These are phyloP conservation scores for Bruguiera parviflora DNA, from an alignment of 345 rosid species.

Conservation along the genomic window DNA sequence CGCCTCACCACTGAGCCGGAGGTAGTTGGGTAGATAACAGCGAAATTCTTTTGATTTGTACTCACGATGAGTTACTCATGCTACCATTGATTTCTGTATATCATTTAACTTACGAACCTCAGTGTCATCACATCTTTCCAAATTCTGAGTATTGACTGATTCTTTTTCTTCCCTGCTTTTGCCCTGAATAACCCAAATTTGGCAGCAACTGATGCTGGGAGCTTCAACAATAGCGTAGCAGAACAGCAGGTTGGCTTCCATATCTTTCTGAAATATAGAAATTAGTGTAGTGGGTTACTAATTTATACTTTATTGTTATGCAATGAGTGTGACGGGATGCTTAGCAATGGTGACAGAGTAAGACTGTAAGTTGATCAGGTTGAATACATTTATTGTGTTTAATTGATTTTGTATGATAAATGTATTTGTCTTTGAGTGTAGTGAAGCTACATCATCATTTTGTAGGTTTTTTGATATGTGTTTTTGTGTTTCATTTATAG, in stretches of 20 bases:
- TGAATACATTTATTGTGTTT: neutral
- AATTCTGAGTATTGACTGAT: neutral
- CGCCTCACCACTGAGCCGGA: too few species aligned
- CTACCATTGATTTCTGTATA: too few species aligned
- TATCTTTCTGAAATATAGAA: neutral
- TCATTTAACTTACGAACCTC: neutral
- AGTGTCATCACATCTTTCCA: neutral
- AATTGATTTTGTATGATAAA: neutral
- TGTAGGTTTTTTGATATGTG: neutral
- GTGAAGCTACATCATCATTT: neutral
- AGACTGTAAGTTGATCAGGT: neutral
- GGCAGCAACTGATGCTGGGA: conserved; percentile 73
- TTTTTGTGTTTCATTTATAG: too few species aligned
- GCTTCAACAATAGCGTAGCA: conserved; percentile 86
- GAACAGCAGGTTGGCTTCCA: conserved; percentile 62
- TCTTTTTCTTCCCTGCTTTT: neutral
- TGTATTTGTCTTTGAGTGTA: neutral
- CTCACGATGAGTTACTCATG: too few species aligned
- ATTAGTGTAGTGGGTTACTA: neutral
- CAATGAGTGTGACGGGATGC: neutral
- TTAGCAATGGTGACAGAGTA: too few species aligned
- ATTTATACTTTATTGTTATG: neutral
- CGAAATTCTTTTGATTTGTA: too few species aligned
- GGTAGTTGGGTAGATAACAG: too few species aligned
- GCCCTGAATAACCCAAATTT: conserved; percentile 4